Evolutionary conservation across 352 stramenopile species (phyloP).

Genomic region (Phytophthora cajani): DNA sequence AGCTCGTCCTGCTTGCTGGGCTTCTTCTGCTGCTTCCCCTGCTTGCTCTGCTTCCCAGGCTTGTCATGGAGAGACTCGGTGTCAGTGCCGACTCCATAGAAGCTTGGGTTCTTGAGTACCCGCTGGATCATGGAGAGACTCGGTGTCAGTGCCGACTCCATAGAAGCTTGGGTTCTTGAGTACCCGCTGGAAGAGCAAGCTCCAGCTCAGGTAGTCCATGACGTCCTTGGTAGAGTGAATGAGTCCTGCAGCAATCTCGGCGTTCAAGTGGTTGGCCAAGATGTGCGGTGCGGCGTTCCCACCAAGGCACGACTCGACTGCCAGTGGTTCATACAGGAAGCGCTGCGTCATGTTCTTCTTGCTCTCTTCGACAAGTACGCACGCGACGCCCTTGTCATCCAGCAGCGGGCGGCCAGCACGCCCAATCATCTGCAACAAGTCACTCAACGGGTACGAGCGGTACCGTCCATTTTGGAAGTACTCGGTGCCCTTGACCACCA

Average conservation of each 20-base stretch:
- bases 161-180: slow-evolving; percentile 98
- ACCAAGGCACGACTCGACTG: slow-evolving; percentile 96
- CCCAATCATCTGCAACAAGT: slow-evolving; percentile 99
- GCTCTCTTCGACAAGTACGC: slow-evolving; percentile 96
- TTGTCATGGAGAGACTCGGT: slow-evolving; percentile 5
- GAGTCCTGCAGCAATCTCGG: slow-evolving; percentile 94
- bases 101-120: slow-evolving; percentile 96
- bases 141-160: slow-evolving; percentile 53
- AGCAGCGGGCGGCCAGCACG: slow-evolving; percentile 96
- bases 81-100: slow-evolving; percentile 87
- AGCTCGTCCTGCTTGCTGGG: slow-evolving; percentile 36
- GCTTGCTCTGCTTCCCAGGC: slow-evolving; percentile 30
- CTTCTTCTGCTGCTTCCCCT: slow-evolving; percentile 27
- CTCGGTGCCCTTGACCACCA: slow-evolving; percentile 99
- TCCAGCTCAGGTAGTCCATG: slow-evolving; percentile 97
- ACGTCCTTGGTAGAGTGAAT: slow-evolving; percentile 90
- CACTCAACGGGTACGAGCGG: slow-evolving; percentile 97
- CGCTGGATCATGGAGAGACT: slow-evolving; percentile 65
- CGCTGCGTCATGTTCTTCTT: slow-evolving; percentile 99
- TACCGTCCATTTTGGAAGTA: slow-evolving; percentile 96
- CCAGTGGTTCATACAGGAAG: slow-evolving; percentile 98
- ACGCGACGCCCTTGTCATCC: slow-evolving; percentile 95
- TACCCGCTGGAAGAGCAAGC: slow-evolving; percentile 96
- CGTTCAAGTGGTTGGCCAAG: slow-evolving; percentile 95
- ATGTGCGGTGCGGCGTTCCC: slow-evolving; percentile 67